Evolutionary conservation across 257 asterid genomes (phyloP).

Genomic region (Capsicum baccatum): DNA sequence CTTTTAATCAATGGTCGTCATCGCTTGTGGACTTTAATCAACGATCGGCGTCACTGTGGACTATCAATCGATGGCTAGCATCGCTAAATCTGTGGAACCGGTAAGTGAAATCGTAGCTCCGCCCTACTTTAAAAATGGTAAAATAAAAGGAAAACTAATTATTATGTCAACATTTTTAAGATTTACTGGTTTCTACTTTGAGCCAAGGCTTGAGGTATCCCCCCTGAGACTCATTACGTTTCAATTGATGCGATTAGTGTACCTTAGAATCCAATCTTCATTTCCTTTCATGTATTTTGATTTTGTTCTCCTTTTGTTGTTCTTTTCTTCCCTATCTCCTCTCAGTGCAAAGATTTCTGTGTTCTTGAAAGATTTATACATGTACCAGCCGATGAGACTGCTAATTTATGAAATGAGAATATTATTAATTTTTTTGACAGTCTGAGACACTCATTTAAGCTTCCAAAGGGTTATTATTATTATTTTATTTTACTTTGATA

Average conservation of each 20-base stretch:
- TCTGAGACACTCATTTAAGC: conserved; percentile 6
- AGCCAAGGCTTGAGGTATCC: conserved; percentile 74
- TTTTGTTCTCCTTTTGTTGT: conserved; percentile 23
- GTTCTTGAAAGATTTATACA: conserved; percentile 43
- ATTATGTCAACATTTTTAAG: too few relatives aligned
- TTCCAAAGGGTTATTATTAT: background rate
- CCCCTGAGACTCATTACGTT: conserved; percentile 56
- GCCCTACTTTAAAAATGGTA: too few relatives aligned
- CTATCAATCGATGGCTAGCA: too few relatives aligned
- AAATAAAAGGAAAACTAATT: too few relatives aligned
- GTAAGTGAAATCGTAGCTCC: too few relatives aligned
- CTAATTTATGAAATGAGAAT: conserved; percentile 34
- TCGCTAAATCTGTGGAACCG: too few relatives aligned
- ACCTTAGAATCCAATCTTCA: background rate
- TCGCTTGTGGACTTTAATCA: too few relatives aligned
- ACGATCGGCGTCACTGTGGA: too few relatives aligned
- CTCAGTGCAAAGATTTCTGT: conserved; percentile 31
- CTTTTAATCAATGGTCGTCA: too few relatives aligned
- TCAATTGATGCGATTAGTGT: too few relatives aligned
- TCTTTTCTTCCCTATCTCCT: conserved; percentile 26
- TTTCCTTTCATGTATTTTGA: conserved; percentile 47
- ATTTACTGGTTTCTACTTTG: conserved; percentile 90
- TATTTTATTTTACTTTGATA: background rate
- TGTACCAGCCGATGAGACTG: conserved; percentile 41
- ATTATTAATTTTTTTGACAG: conserved; percentile 37